Conservation (phyloP, 306 rosid genomes). For the Fragaria ananassa region DNA sequence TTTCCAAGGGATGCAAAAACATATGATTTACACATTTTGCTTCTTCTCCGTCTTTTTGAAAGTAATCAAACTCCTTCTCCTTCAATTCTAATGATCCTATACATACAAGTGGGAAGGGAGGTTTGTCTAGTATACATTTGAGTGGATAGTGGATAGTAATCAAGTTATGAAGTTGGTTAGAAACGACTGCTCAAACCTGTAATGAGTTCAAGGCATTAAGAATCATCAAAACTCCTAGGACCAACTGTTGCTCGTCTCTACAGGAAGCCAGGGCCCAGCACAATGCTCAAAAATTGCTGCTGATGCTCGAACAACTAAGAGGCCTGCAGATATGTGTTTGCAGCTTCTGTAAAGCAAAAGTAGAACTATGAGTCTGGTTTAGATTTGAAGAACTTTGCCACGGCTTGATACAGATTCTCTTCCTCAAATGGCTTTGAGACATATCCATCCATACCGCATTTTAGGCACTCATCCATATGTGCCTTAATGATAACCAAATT, state of each 20-base stretch:
- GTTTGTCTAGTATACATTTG: conserved; percentile 45
- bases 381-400: conserved; percentile 69
- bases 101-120: conserved; percentile 42
- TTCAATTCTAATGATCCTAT: conserved; percentile 36
- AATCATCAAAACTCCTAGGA: conserved; percentile 14
- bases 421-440: conserved; percentile 97
- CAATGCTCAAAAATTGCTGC: conserved; percentile 32
- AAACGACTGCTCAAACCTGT: conserved; percentile 32
- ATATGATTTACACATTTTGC: conserved; percentile 58
- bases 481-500: too few relatives aligned
- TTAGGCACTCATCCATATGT: conserved; percentile 75
- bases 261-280: conserved; percentile 25
- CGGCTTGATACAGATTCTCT: conserved; percentile 86
- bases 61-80: conserved; percentile 28
- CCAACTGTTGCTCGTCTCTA: conserved; percentile 16
- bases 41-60: not conserved
- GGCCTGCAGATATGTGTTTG: conserved; percentile 1
- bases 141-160: conserved; percentile 35
- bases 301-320: not conserved
- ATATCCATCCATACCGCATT: conserved; percentile 94
- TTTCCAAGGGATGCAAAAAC: conserved; percentile 37
- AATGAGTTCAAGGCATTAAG: conserved; percentile 9
- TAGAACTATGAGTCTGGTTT: conserved; percentile 36
- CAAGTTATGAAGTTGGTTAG: conserved; percentile 43
- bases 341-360: not conserved